A percentile compares a stretch with the other conserved stretches of the same genome.
Conservation (phyloP, 1,139 yeast species). For the Geotrichum fermentans region DNA sequence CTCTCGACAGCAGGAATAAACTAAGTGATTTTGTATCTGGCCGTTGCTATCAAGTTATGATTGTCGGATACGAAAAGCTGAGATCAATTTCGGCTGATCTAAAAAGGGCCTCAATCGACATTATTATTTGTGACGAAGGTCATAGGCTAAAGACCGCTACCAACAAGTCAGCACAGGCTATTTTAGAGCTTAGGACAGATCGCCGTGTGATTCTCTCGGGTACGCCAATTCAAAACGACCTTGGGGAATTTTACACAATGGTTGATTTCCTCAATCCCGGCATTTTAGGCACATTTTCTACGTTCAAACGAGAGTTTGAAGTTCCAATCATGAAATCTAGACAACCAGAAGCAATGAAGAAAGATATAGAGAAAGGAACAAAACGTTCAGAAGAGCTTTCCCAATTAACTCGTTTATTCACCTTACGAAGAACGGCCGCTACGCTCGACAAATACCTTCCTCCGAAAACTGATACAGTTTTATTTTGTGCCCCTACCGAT, state of each 20-base stretch:
- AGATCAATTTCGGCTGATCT: constrained; percentile 55
- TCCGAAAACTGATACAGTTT: constrained; percentile 67
- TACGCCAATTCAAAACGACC: constrained; percentile 92
- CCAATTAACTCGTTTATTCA: constrained; percentile 57
- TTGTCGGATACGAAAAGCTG: constrained; percentile 84
- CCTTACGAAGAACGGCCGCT: constrained; percentile 68
- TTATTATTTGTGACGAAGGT: constrained; percentile 92
- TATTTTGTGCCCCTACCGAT: constrained; percentile 72
- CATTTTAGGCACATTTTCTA: constrained; percentile 56
- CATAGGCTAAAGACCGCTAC: constrained; percentile 64
- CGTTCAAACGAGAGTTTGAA: constrained; percentile 63
- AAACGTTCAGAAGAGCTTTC: constrained; percentile 59
- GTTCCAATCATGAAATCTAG: constrained; percentile 70
- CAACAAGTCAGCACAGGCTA: constrained; percentile 64
- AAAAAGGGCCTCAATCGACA: constrained; percentile 50
- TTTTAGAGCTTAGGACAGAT: constrained; percentile 52
- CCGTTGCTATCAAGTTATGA: constrained; percentile 72
- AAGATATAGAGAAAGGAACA: constrained; percentile 55
- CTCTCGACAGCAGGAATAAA: constrained; percentile 43
- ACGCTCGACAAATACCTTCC: constrained; percentile 67
- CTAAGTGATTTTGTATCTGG: constrained; percentile 63
- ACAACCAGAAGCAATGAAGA: constrained; percentile 58
- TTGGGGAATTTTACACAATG: constrained; percentile 75
- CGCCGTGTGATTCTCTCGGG: constrained; percentile 72
- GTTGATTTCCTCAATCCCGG: constrained; percentile 84